These are phyloP conservation scores for Aspergillus avenaceus DNA, from an alignment of 495 filamentous ascomycete species.

Conservation along the genomic window DNA sequence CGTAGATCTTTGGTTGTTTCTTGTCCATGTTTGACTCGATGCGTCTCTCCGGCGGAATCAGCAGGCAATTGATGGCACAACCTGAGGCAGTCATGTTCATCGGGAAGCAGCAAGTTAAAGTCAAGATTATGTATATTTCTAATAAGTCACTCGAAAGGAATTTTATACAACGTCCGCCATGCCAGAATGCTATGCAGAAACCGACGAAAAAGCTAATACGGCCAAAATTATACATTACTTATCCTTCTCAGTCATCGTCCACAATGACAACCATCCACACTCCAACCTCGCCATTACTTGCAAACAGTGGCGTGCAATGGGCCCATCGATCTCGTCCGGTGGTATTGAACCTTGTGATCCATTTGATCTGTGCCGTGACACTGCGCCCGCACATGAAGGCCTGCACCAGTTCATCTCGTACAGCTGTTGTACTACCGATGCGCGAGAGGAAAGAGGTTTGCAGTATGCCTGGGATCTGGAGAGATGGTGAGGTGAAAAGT, in stretches of 20 bases:
- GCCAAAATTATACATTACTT: no score
- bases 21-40: no score
- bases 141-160: no score
- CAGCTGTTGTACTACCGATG: constrained; percentile 48
- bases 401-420: constrained; percentile 50
- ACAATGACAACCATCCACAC: constrained; percentile 64
- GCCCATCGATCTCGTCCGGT: constrained; percentile 53
- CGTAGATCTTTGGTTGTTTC: no score
- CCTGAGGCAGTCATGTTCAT: no score
- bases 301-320: constrained; percentile 57
- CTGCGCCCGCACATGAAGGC: constrained; percentile 56
- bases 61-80: no score
- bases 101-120: no score
- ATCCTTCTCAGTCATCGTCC: constrained; percentile 34
- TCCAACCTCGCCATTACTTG: constrained; percentile 52
- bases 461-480: constrained; percentile 57
- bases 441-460: constrained; percentile 56
- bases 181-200: no score
- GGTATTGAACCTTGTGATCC: constrained; percentile 41
- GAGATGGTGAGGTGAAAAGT: constrained; percentile 58
- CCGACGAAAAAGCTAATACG: no score
- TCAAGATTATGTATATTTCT: no score
- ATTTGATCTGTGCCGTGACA: constrained; percentile 62
- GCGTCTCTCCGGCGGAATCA: no score
- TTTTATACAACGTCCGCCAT: no score